Base-by-base conservation (phyloP, 202 grass and related monocot species). In the Hordeum pubiflorum region DNA sequence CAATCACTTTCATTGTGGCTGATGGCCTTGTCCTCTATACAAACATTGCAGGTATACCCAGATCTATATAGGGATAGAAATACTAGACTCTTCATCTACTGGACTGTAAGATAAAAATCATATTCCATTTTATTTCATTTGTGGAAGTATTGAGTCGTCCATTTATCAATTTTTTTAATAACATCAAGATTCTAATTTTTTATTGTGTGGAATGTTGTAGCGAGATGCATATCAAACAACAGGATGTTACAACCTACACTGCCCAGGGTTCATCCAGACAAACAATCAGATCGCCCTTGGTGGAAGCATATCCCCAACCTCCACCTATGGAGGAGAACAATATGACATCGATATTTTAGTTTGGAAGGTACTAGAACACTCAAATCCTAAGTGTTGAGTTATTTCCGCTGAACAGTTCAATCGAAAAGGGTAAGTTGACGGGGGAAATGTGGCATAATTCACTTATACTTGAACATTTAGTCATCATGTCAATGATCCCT, bases 201-300 rank as follows among this genome's bases (percentile, higher is more conserved):
- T 76, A 65, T 75, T 77, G 39, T 69, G 50, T 72, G 67, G 50
- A 44, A 86, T 84, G 57, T 79, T 89, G 85, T 58, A 97, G 93
- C 89, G 86, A 2, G 89, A 97, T 93, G 91, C 91, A 0, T 93
- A 97, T 76, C 84, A 89, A 70, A 87, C 91, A 69, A 97, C 90
- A 32, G 89, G 91, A 66, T 97, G 94, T 71, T 97, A 93, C 87
- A 93, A 97, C 89, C 67, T 97, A 48, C 73, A 88, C 13, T 93
- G 91, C 77, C 91, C 94, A 39, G 91, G 91, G 9, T 97, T 97
- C 79, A 91, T 97, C 31, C 91, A 97, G 83, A 89, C 89, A 85
- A 93, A 86, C 76, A 93, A 88, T 71, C 90, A 97, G 81, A 97
- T 97, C n/a, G 84, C 91, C 74, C 89, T 93, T 82, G 94, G 94